These are phyloP conservation scores for Nemania sp. DNA, from an alignment of 2,329 filamentous ascomycete species.

Conservation along the genomic window DNA sequence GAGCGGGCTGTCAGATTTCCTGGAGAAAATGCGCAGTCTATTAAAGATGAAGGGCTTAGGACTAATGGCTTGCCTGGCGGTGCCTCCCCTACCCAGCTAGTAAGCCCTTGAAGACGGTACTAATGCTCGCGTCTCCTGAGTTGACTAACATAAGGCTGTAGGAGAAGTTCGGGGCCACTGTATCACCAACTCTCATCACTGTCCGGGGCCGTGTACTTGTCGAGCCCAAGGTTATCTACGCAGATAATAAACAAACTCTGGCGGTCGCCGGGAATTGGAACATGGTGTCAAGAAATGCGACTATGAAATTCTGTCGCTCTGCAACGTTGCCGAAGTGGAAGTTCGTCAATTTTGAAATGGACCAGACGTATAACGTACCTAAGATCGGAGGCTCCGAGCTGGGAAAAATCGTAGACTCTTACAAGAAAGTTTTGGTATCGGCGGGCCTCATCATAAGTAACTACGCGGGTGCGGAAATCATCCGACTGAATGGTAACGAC, in stretches of 20 bases:
- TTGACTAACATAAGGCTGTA: slow-evolving; percentile 38
- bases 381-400: not conserved
- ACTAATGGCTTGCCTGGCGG: slow-evolving; percentile 60
- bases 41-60: slow-evolving; percentile 61
- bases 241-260: not conserved
- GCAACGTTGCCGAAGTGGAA: not conserved
- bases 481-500: not conserved
- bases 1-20: slow-evolving; percentile 69
- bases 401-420: not conserved
- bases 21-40: slow-evolving; percentile 66
- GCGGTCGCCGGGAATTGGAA: slow-evolving; percentile 29
- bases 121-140: not conserved
- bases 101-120: not conserved
- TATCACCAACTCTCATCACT: slow-evolving; percentile 23
- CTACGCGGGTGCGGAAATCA: not conserved
- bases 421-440: not conserved
- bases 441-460: not conserved
- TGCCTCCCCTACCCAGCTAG: slow-evolving; percentile 39
- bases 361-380: not conserved
- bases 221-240: slow-evolving; percentile 24
- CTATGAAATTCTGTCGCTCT: slow-evolving; percentile 6
- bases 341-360: slow-evolving; percentile 16
- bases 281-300: slow-evolving; percentile 21
- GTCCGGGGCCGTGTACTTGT: slow-evolving; percentile 24
- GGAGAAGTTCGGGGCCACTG: slow-evolving; percentile 59